A percentile compares a stretch with the other conserved stretches of the same genome.
Conservation (phyloP, 106 monocot species). For the Acorus calamus region DNA sequence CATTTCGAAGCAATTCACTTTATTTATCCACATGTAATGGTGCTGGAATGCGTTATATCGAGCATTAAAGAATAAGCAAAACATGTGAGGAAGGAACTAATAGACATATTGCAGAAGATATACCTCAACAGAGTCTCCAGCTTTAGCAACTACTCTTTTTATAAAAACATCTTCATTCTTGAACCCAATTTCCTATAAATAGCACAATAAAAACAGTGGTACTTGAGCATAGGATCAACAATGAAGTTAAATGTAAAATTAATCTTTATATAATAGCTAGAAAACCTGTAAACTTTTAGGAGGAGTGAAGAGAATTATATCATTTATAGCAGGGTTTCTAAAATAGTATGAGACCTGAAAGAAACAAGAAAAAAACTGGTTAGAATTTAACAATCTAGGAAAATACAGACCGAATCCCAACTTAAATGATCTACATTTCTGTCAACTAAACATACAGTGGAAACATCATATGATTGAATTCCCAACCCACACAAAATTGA, state of each 20-base stretch:
- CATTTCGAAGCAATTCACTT: no score
- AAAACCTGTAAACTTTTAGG: slow-evolving; percentile 6
- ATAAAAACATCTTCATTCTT: slow-evolving; percentile 13
- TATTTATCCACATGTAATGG: no score
- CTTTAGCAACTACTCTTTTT: slow-evolving; percentile 15
- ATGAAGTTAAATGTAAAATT: background rate
- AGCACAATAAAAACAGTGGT: background rate
- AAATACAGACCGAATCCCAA: background rate
- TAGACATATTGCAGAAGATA: background rate
- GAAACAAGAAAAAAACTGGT: background rate
- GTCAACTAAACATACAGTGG: no score
- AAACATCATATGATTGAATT: no score
- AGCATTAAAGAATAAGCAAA: background rate
- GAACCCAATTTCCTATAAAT: slow-evolving; percentile 14
- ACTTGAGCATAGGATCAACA: background rate
- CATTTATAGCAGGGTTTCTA: slow-evolving; percentile 14
- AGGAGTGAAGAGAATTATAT: slow-evolving; percentile 16
- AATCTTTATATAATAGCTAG: no score
- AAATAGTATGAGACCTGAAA: slow-evolving; percentile 20
- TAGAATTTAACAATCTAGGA: background rate
- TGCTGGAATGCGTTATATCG: no score
- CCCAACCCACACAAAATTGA: no score
- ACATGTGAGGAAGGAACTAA: background rate
- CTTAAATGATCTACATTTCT: no score
- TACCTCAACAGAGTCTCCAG: slow-evolving; percentile 22